Conservation (phyloP, 2,329 filamentous ascomycete species). For the Verticillium zaregamsianum region DNA sequence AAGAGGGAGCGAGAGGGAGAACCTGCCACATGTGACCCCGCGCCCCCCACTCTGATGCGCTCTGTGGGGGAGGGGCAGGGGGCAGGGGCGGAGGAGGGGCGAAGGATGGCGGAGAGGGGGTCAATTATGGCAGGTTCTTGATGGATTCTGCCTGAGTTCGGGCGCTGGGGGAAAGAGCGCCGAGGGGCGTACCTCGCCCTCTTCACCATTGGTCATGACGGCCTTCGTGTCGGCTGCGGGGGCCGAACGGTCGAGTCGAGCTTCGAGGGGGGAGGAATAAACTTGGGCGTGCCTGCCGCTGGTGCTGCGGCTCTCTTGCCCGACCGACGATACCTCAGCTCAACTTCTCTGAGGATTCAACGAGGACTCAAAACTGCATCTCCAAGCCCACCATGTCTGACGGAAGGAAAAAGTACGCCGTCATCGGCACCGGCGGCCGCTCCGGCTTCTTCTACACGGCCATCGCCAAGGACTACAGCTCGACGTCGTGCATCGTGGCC, state of each 20-base stretch:
- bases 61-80: neutral
- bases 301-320: neutral
- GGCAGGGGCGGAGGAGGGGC: neutral
- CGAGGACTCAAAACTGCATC: neutral
- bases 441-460: conserved; percentile 59
- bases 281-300: neutral
- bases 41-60: no score
- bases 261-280: neutral
- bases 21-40: no score
- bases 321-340: neutral
- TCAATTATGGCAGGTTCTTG: neutral
- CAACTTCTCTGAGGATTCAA: neutral
- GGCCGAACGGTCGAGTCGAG: neutral
- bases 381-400: neutral
- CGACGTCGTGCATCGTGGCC: conserved; percentile 47
- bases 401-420: conserved; percentile 34
- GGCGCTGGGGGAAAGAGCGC: neutral
- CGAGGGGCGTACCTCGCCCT: neutral
- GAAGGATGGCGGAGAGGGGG: neutral
- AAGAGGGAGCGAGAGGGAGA: neutral
- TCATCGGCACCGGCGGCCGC: conserved; percentile 56
- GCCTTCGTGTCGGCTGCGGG: neutral
- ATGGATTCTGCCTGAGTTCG: neutral
- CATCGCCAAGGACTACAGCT: conserved; percentile 47
- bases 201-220: neutral